phyloP scores from a whole-genome alignment of 2,329 filamentous ascomycete species.

The Colletotrichum scovillei region DNA sequence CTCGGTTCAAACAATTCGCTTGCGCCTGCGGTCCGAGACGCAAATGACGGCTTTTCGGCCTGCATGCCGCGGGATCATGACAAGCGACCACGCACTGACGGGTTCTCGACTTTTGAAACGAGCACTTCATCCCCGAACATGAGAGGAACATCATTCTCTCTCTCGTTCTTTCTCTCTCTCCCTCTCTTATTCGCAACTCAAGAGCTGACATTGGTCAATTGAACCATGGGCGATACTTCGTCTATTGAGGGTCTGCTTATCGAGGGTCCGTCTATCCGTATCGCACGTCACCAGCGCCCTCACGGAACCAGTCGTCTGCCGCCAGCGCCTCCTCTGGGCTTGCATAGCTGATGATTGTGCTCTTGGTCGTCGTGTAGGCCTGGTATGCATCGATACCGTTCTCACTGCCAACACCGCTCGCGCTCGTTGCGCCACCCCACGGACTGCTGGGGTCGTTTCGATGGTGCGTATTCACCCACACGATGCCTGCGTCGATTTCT shows the following conservation, averaged over 20 bases:
- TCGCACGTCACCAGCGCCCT: slow-evolving; percentile 65
- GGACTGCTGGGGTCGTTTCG: slow-evolving; percentile 78
- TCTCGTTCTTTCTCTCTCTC: background rate
- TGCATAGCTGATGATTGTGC: slow-evolving; percentile 77
- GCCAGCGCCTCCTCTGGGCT: slow-evolving; percentile 61
- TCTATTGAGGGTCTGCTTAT: background rate
- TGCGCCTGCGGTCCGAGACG: slow-evolving; percentile 5
- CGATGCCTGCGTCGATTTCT: slow-evolving; percentile 73
- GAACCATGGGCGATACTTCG: background rate
- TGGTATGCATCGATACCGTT: slow-evolving; percentile 75
- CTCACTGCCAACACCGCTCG: slow-evolving; percentile 77
- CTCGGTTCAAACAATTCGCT: background rate
- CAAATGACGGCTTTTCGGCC: background rate
- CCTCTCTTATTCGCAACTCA: background rate
- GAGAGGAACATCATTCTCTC: slow-evolving; percentile 6
- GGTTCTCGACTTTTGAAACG: slow-evolving; percentile 13
- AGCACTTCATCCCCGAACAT: slow-evolving; percentile 31
- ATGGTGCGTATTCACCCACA: slow-evolving; percentile 72
- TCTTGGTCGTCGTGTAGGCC: slow-evolving; percentile 71
- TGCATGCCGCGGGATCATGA: background rate
- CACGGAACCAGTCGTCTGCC: slow-evolving; percentile 76
- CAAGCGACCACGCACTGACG: slow-evolving; percentile 17
- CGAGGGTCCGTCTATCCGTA: slow-evolving; percentile 61
- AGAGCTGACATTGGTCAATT: background rate
- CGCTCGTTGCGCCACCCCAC: slow-evolving; percentile 73